Evolutionary conservation across 2,329 filamentous ascomycete species (phyloP).

Genomic region (Epichloe bromicola): DNA sequence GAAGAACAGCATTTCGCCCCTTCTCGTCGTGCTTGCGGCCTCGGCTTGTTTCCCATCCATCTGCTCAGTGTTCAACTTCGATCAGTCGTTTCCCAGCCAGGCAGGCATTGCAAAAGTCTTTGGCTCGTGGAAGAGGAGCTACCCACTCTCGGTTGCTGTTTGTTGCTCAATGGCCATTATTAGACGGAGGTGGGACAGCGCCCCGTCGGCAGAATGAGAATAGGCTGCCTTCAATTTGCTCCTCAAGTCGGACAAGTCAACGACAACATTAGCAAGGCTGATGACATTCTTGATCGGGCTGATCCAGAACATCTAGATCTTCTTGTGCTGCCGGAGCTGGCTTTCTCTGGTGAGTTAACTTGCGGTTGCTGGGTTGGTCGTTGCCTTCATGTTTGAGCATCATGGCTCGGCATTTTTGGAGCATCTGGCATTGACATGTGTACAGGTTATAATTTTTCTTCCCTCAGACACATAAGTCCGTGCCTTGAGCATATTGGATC

Average conservation of each 20-base stretch:
- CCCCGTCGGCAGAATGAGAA: slow-evolving; percentile 40
- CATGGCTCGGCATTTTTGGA: background rate
- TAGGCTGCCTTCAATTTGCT: slow-evolving; percentile 59
- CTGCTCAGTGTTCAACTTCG: too few relatives aligned
- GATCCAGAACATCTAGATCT: slow-evolving; percentile 48
- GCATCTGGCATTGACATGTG: background rate
- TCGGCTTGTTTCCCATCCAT: too few relatives aligned
- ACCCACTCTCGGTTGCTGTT: too few relatives aligned
- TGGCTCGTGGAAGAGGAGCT: too few relatives aligned
- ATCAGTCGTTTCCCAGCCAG: too few relatives aligned
- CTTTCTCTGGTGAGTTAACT: slow-evolving; percentile 49
- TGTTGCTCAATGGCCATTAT: too few relatives aligned
- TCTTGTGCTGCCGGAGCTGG: slow-evolving; percentile 62
- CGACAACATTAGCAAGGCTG: slow-evolving; percentile 57
- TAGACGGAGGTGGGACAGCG: background rate
- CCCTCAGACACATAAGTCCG: slow-evolving; percentile 51
- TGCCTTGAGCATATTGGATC: slow-evolving; percentile 53
- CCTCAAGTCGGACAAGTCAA: slow-evolving; percentile 57
- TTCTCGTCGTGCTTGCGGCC: too few relatives aligned
- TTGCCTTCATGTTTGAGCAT: too few relatives aligned
- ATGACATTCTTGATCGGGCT: slow-evolving; percentile 44
- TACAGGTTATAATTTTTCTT: slow-evolving; percentile 65
- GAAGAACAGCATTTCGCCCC: too few relatives aligned
- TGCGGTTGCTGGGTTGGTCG: too few relatives aligned
- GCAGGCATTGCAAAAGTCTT: too few relatives aligned